phyloP scores from a whole-genome alignment of 2,329 filamentous ascomycete species.

The Fusarium xylarioides region DNA sequence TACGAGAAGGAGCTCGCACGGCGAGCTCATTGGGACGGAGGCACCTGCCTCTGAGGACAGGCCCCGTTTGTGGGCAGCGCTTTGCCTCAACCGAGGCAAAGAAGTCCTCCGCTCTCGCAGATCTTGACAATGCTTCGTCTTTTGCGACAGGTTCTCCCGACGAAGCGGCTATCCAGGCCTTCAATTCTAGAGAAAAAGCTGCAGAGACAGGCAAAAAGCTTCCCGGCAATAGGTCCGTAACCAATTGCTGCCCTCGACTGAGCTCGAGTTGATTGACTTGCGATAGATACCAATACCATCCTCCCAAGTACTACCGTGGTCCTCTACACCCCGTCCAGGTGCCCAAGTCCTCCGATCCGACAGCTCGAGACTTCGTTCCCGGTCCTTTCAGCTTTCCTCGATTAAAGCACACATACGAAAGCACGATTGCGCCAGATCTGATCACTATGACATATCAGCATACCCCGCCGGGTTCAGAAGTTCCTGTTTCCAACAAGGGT shows the following conservation, averaged over 20 bases:
- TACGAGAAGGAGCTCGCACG: constrained; percentile 53
- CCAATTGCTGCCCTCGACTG: not conserved
- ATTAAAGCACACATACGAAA: constrained; percentile 88
- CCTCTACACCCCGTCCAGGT: constrained; percentile 93
- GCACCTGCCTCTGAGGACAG: constrained; percentile 40
- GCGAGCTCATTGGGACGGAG: constrained; percentile 45
- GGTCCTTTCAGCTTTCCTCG: constrained; percentile 91
- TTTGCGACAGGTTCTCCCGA: constrained; percentile 55
- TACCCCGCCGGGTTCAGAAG: constrained; percentile 76
- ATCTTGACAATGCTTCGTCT: constrained; percentile 62
- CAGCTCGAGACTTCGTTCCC: constrained; percentile 86
- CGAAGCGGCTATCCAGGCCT: constrained; percentile 50
- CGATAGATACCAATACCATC: constrained; percentile 90
- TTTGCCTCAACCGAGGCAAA: constrained; percentile 58
- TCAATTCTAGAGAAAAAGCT: constrained; percentile 51
- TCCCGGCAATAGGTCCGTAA: constrained; percentile 57
- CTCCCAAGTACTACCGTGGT: constrained; percentile 93
- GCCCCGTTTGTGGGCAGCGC: constrained; percentile 46
- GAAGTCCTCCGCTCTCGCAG: constrained; percentile 51
- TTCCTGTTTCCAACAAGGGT: constrained; percentile 59
- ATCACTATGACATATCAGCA: constrained; percentile 91
- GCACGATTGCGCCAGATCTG: constrained; percentile 86
- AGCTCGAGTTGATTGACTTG: constrained; percentile 13
- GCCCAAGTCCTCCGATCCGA: constrained; percentile 84
- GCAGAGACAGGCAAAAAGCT: constrained; percentile 51